Conservation (phyloP, 2,329 filamentous ascomycete species). For the Didymella lethalis region DNA sequence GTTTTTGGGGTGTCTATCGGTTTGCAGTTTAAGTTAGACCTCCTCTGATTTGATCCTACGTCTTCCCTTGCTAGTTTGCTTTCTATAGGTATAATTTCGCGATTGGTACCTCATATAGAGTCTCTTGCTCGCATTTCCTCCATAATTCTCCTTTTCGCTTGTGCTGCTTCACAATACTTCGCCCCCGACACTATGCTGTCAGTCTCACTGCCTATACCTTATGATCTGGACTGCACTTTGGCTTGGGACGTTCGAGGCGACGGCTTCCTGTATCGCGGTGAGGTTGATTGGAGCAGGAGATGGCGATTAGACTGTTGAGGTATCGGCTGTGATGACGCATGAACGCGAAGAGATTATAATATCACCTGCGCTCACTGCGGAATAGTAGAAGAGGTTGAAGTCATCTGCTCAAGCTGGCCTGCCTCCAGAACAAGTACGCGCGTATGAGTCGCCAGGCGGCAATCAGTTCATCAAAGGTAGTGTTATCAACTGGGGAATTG, state of each 20-base stretch:
- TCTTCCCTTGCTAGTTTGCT: not conserved
- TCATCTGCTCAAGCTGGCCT: conserved; percentile 29
- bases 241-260: too few relatives aligned
- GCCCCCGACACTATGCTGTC: not conserved
- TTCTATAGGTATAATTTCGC: not conserved
- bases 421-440: conserved; percentile 41
- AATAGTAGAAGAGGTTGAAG: too few relatives aligned
- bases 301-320: too few relatives aligned
- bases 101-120: not conserved
- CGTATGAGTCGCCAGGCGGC: conserved; percentile 40
- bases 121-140: not conserved
- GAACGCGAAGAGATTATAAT: too few relatives aligned
- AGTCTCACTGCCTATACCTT: too few relatives aligned
- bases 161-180: not conserved
- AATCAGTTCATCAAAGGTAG: conserved; percentile 41
- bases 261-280: too few relatives aligned
- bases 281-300: too few relatives aligned
- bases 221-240: too few relatives aligned
- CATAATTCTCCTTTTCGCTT: not conserved
- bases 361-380: too few relatives aligned
- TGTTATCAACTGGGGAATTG: conserved; percentile 42
- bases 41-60: not conserved
- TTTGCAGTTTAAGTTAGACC: not conserved
- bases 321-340: too few relatives aligned
- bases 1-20: not conserved